Conservation (phyloP, 164 flowering plant species). For the Kingdonia uniflora region DNA sequence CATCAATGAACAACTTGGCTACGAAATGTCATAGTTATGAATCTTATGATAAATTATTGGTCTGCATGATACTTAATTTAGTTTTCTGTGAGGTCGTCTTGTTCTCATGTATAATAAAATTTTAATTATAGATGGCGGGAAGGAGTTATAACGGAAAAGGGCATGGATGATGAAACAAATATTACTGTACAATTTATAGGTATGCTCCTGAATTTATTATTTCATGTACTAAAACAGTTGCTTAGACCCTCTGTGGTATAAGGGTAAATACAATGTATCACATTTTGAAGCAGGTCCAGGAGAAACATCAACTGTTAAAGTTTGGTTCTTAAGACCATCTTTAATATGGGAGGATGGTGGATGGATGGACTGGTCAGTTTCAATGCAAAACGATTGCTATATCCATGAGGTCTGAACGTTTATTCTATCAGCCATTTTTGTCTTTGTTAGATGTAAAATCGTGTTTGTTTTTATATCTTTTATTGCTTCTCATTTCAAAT, state of each 20-base stretch:
- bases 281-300: slow-evolving; percentile 50
- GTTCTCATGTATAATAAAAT: not conserved
- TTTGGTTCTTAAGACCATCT: slow-evolving; percentile 77
- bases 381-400: slow-evolving; percentile 17
- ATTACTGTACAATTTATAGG: slow-evolving; percentile 73
- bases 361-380: slow-evolving; percentile 62
- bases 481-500: not conserved
- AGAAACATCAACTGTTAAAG: slow-evolving; percentile 46
- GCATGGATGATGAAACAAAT: slow-evolving; percentile 53
- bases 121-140: slow-evolving; percentile 74
- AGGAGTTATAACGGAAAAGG: slow-evolving; percentile 67
- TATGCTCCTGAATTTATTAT: slow-evolving; percentile 9
- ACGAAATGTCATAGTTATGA: not conserved
- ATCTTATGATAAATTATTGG: not conserved
- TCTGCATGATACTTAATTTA: not conserved
- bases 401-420: slow-evolving; percentile 35
- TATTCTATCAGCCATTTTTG: not conserved
- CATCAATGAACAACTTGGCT: not conserved
- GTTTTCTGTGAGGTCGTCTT: not conserved
- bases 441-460: not conserved
- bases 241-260: not conserved
- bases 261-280: not conserved
- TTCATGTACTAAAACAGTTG: not conserved
- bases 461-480: not conserved
- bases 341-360: slow-evolving; percentile 71